Conservation (phyloP, 768 basidiomycete species). For the Mycena sanguinolenta region DNA sequence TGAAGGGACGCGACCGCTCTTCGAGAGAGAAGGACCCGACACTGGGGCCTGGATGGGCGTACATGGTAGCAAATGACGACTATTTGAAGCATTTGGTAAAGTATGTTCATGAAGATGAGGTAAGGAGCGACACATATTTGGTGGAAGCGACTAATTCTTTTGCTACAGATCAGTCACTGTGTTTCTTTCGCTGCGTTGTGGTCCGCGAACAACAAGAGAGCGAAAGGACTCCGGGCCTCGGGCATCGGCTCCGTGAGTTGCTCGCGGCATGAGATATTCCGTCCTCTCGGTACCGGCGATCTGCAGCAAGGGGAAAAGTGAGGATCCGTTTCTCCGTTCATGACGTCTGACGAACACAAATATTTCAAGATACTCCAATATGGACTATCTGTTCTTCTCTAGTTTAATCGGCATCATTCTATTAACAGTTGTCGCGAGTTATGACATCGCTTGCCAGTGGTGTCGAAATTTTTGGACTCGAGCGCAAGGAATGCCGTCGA, state of each 20-base stretch:
- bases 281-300: not conserved
- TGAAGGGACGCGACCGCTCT: not conserved
- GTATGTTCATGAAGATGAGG: not conserved
- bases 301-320: not conserved
- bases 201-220: not conserved
- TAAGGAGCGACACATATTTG: not conserved
- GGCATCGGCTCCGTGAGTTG: not conserved
- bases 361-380: not conserved
- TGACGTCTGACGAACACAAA: not conserved
- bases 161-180: not conserved
- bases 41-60: not conserved
- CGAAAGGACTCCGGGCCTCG: not conserved
- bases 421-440: not conserved
- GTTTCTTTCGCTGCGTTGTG: not conserved
- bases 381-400: not conserved
- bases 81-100: not conserved
- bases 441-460: not conserved
- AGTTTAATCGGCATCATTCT: not conserved
- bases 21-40: too few relatives aligned
- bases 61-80: not conserved
- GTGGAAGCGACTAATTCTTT: not conserved
- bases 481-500: too few relatives aligned
- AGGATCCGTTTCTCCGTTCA: not conserved
- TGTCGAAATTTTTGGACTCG: not conserved
- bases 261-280: not conserved